phyloP scores from a whole-genome alignment of 148 eudicot genomes.

The Silene uniflora region DNA sequence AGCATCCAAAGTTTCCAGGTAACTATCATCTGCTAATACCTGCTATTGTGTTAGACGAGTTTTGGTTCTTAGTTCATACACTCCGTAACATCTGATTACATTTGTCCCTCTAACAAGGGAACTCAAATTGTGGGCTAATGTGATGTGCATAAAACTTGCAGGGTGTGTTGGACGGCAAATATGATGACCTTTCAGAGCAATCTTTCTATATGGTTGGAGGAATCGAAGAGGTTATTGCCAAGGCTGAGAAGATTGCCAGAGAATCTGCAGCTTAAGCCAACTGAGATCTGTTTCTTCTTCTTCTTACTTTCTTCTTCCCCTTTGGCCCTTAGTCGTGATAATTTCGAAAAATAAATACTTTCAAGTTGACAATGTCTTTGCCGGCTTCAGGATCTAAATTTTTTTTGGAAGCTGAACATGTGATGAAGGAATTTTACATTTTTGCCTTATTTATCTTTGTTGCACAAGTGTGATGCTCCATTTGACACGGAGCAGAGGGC shows the following conservation, averaged over 20 bases:
- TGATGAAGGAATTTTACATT: constrained; percentile 27
- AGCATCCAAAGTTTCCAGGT: constrained; percentile 96
- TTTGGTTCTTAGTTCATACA: too few species aligned
- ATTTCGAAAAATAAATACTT: constrained; percentile 46
- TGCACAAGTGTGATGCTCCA: constrained; percentile 28
- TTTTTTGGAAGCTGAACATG: constrained; percentile 28
- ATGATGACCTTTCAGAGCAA: constrained; percentile 90
- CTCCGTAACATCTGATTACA: too few species aligned
- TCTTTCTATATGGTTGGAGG: constrained; percentile 99
- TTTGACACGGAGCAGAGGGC: constrained; percentile 29
- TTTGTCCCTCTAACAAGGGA: constrained; percentile 38
- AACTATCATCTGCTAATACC: constrained; percentile 9
- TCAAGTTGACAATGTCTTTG: constrained; percentile 32
- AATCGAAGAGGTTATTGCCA: constrained; percentile 91
- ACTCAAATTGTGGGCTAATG: background rate
- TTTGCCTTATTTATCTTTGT: constrained; percentile 20
- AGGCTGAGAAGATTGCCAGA: constrained; percentile 97
- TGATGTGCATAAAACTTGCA: constrained; percentile 23
- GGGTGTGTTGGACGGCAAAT: constrained; percentile 98
- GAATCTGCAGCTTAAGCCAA: constrained; percentile 60
- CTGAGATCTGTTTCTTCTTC: constrained; percentile 4
- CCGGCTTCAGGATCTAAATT: constrained; percentile 27
- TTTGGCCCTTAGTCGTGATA: constrained; percentile 34
- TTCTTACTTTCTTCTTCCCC: constrained; percentile 12
- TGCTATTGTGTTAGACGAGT: too few species aligned